Percentiles rank a stretch among this genome's conserved stretches.
Conservation (phyloP, 208 protist genomes). For the Acanthamoeba lenticulata region DNA sequence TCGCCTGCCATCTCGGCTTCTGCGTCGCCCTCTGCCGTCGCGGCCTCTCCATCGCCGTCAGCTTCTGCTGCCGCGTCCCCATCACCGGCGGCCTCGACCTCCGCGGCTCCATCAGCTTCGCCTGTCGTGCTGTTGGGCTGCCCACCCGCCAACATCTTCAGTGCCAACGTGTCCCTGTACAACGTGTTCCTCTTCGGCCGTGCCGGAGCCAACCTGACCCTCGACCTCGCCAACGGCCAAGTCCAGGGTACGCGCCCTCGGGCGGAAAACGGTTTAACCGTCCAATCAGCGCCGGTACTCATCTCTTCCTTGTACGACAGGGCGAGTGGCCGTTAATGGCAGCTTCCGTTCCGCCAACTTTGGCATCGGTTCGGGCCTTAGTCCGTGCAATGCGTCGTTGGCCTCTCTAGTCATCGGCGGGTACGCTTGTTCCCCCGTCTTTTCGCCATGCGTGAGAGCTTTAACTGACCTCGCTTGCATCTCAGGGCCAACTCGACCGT, state of each 20-base stretch:
- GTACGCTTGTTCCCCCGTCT: too few relatives aligned
- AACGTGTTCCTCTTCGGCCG: conserved; percentile 4
- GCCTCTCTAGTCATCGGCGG: neutral
- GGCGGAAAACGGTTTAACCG: too few relatives aligned
- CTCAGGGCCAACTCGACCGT: neutral
- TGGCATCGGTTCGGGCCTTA: neutral
- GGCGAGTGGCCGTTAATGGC: neutral
- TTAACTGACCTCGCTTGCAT: neutral
- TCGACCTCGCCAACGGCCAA: neutral
- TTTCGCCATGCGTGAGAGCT: too few relatives aligned
- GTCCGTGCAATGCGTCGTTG: neutral
- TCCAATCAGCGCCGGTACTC: too few relatives aligned
- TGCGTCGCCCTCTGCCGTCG: neutral
- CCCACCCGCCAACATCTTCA: neutral
- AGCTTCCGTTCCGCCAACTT: neutral
- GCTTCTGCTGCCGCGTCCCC: neutral
- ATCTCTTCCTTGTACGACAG: too few relatives aligned
- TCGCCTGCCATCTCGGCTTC: neutral
- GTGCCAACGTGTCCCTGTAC: neutral
- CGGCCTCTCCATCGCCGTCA: neutral
- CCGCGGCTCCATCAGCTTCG: too few relatives aligned
- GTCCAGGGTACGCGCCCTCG: neutral
- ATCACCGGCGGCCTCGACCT: neutral
- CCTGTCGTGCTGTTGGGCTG: neutral
- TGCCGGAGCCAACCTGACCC: neutral